phyloP scores from a whole-genome alignment of 1,139 yeast genomes.

The Sugiyamaella japonica region DNA sequence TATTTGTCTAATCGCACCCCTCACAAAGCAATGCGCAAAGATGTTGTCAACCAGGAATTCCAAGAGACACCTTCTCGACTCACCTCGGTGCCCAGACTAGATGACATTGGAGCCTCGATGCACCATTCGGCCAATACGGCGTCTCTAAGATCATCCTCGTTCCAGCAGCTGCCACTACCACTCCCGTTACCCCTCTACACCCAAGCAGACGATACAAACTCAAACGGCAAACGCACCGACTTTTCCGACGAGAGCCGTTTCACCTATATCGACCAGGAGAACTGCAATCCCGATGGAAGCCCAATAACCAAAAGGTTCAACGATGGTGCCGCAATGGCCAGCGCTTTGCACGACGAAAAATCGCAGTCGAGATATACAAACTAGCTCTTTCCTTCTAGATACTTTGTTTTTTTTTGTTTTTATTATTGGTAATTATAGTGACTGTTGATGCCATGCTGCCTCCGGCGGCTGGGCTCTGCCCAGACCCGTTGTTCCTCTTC shows the following conservation, averaged over 20 bases:
- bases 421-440: neutral
- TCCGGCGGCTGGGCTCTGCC: neutral
- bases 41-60: neutral
- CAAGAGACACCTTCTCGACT: slow-evolving; percentile 14
- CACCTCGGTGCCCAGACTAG: neutral
- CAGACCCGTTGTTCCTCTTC: neutral
- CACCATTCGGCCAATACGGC: neutral
- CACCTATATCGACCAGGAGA: slow-evolving; percentile 8
- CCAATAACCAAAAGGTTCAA: neutral
- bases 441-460: neutral
- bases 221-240: slow-evolving; percentile 3
- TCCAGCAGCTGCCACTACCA: slow-evolving; percentile 1
- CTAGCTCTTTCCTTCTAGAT: no score
- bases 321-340: neutral
- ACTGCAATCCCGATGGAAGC: neutral
- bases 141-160: neutral
- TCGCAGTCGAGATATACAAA: neutral
- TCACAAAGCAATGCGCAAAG: neutral
- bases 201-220: neutral
- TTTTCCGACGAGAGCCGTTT: neutral
- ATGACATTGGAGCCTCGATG: slow-evolving; percentile 5
- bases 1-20: slow-evolving; percentile 6
- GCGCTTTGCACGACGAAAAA: neutral
- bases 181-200: neutral
- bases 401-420: neutral